phyloP scores from a whole-genome alignment of 805 yeast genomes.

The Starmerella cellae region DNA sequence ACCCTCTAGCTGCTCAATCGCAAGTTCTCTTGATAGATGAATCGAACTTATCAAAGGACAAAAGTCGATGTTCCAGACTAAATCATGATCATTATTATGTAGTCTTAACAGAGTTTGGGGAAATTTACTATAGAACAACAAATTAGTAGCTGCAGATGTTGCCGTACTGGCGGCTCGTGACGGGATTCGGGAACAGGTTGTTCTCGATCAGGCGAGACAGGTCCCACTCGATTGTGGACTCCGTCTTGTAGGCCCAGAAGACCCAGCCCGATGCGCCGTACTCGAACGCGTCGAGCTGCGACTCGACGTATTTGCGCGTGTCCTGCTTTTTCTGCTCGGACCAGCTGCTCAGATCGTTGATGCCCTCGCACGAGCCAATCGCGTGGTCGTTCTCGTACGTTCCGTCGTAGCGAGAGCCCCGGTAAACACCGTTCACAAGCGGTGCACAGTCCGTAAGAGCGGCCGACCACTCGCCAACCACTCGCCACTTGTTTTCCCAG shows the following conservation, averaged over 20 bases:
- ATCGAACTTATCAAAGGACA: too few species aligned
- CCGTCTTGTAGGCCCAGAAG: slow-evolving; percentile 91
- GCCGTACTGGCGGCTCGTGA: slow-evolving; percentile 52
- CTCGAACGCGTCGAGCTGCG: slow-evolving; percentile 78
- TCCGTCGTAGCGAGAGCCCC: slow-evolving; percentile 73
- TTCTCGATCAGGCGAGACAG: slow-evolving; percentile 43
- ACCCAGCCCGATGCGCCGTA: slow-evolving; percentile 62
- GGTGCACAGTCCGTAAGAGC: slow-evolving; percentile 84
- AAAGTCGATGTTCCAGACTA: too few species aligned
- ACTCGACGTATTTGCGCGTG: slow-evolving; percentile 66
- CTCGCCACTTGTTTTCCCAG: slow-evolving; percentile 54
- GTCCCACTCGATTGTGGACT: slow-evolving; percentile 76
- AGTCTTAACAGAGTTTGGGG: too few species aligned
- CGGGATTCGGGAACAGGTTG: slow-evolving; percentile 71
- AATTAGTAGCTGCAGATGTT: slow-evolving; percentile 42
- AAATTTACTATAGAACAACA: too few species aligned
- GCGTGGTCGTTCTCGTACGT: slow-evolving; percentile 34
- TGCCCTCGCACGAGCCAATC: slow-evolving; percentile 51
- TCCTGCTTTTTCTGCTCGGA: slow-evolving; percentile 40
- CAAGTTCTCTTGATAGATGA: too few species aligned
- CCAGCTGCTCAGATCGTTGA: slow-evolving; percentile 40
- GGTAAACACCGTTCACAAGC: slow-evolving; percentile 78
- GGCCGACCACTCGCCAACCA: slow-evolving; percentile 82
- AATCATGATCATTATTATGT: too few species aligned
- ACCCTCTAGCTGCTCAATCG: too few species aligned